Evolutionary conservation across 1,284 basidiomycete species (phyloP), one percentile per base, ranked within the genome.

Genomic region (Inonotus hispidus): DNA sequence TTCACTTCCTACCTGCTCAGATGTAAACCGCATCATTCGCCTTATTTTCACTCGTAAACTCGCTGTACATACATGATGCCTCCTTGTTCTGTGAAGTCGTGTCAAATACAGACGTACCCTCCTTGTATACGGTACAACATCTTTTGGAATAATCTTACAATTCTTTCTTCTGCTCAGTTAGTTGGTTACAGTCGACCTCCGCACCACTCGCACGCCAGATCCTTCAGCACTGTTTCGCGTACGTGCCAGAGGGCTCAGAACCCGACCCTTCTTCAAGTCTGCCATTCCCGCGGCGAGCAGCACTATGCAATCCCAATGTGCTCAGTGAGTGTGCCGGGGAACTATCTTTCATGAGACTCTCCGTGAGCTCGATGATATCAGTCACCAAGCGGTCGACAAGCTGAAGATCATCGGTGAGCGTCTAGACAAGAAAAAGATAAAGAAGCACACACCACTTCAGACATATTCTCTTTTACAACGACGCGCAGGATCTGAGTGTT

Each of bases 401-500:
- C 79, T 85, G 60, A 32, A 37, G 19, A 14, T 29, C 21, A 56
- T 5, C n/a, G 16, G 16, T 25, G 16, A 14, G 5, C 43, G 37
- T n/a, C 54, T 59, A 27, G 1, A 41, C n/a, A 43, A 25, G 3
- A 32, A 41, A 32, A 37, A 14, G 41, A 37, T 21, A 11, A 41
- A 23, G 3, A 47, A n/a, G n/a, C n/a, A n/a, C 46, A 3, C 46
- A 80, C 83, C 66, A 77, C 73, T 69, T 85, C 87, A 1, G 83
- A 80, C 71, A 88, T 76, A 64, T 80, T 88, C 74, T 95, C 93
- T 56, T 88, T 82, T 11, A 94, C 82, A 52, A 96, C 94, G 13
- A 95, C 92, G 59, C 93, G 87, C 54, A 96, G 79, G 66, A 96
- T 94, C 70, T 95, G 84, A 50, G 85, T 73, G 14, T 82, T 75